These are phyloP conservation scores for Edaphochlamys debaryana DNA, from an alignment of 139 green algal genomes.

Conservation along the genomic window DNA sequence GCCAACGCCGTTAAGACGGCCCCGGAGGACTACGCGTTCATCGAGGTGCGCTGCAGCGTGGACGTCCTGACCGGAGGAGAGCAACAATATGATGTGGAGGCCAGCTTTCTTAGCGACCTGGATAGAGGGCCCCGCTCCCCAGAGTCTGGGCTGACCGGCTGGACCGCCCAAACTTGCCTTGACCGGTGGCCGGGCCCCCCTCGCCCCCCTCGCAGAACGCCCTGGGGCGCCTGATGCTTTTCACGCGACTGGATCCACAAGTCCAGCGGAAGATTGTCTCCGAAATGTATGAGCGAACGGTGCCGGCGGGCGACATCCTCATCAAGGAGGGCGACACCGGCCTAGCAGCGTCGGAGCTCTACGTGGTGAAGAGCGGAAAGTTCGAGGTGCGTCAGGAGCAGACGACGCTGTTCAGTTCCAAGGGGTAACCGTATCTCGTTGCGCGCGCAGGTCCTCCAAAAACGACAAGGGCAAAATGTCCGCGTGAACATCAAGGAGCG, in stretches of 20 bases:
- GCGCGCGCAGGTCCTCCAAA: constrained; percentile 73
- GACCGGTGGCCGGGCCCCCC: no score
- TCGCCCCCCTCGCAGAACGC: constrained; percentile 60
- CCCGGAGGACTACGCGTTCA: constrained; percentile 72
- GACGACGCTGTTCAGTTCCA: background rate
- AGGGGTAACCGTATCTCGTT: no score
- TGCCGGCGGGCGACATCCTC: constrained; percentile 85
- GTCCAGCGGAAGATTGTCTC: constrained; percentile 78
- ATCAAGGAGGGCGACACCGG: constrained; percentile 93
- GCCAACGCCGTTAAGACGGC: constrained; percentile 50
- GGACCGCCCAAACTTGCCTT: no score
- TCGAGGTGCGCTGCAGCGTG: constrained; percentile 65
- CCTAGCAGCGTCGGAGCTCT: constrained; percentile 87
- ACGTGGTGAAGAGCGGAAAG: constrained; percentile 92
- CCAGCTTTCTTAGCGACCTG: no score
- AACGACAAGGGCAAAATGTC: constrained; percentile 86
- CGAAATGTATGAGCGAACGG: constrained; percentile 74
- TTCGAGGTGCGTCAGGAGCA: constrained; percentile 80
- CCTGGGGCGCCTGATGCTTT: constrained; percentile 86
- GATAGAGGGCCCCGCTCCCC: no score
- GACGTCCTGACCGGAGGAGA: no score
- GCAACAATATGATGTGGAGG: no score
- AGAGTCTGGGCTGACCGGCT: no score
- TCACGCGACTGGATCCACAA: constrained; percentile 76
- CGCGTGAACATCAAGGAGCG: constrained; percentile 90